phyloP scores from a whole-genome alignment of 139 green algal species.

The Trebouxia sp. region DNA sequence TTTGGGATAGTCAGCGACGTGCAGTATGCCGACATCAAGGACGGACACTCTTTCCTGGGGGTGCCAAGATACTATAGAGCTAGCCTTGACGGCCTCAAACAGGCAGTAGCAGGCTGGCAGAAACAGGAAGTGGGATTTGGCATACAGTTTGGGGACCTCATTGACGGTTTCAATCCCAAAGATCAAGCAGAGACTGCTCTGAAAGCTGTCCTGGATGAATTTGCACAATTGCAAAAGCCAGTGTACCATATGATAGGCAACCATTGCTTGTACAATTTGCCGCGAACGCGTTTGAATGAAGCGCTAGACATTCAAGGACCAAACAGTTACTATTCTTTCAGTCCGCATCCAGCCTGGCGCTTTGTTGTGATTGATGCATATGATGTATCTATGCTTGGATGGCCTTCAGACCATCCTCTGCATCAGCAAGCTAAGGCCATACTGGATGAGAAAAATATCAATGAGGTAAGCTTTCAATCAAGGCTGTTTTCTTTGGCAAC shows the following conservation, averaged over 20 bases:
- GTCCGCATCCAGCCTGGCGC: slow-evolving; percentile 53
- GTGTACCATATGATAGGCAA: slow-evolving; percentile 63
- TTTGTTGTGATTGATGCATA: slow-evolving; percentile 83
- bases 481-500: too few species aligned
- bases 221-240: slow-evolving; percentile 46
- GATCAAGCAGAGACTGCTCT: slow-evolving; percentile 48
- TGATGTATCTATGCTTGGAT: slow-evolving; percentile 63
- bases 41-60: slow-evolving; percentile 73
- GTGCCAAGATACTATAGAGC: slow-evolving; percentile 59
- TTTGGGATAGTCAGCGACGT: slow-evolving; percentile 52
- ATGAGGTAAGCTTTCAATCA: slow-evolving; percentile 37
- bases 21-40: slow-evolving; percentile 76
- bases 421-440: slow-evolving; percentile 54
- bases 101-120: slow-evolving; percentile 52
- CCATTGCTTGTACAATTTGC: slow-evolving; percentile 79
- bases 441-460: slow-evolving; percentile 65
- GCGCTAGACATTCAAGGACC: slow-evolving; percentile 29
- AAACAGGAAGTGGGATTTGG: slow-evolving; percentile 40
- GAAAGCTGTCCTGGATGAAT: slow-evolving; percentile 43
- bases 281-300: slow-evolving; percentile 35
- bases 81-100: slow-evolving; percentile 42
- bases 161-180: slow-evolving; percentile 53
- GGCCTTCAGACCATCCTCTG: slow-evolving; percentile 49
- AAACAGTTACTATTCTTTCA: slow-evolving; percentile 66
- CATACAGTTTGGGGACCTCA: slow-evolving; percentile 70